These are phyloP conservation scores for Aspergillus nanangensis DNA, from an alignment of 495 filamentous ascomycete species.

Conservation along the genomic window DNA sequence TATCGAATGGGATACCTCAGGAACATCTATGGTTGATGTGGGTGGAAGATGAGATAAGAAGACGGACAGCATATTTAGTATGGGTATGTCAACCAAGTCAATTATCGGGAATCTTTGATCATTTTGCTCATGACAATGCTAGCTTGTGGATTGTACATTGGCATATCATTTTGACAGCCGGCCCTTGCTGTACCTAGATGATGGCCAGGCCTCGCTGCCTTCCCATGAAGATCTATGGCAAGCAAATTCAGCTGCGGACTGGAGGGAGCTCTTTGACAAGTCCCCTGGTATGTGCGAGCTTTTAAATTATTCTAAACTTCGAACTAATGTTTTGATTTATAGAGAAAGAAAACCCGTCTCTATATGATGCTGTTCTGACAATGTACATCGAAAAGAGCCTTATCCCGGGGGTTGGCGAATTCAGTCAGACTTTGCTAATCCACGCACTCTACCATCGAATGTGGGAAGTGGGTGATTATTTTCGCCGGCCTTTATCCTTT, in stretches of 20 bases:
- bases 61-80: constrained; percentile 41
- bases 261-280: constrained; percentile 31
- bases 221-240: constrained; percentile 46
- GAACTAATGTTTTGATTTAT: constrained; percentile 3
- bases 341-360: constrained; percentile 29
- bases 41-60: constrained; percentile 31
- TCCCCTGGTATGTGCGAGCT: constrained; percentile 16
- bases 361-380: constrained; percentile 40
- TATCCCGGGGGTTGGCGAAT: constrained; percentile 37
- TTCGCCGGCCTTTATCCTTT: constrained; percentile 39
- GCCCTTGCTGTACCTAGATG: constrained; percentile 35
- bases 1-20: constrained; percentile 6
- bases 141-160: constrained; percentile 45
- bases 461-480: constrained; percentile 49
- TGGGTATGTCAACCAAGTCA: constrained; percentile 29
- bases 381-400: constrained; percentile 49
- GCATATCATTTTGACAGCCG: constrained; percentile 37
- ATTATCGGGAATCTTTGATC: background rate
- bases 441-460: constrained; percentile 47
- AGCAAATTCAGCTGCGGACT: constrained; percentile 28
- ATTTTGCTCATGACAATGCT: constrained; percentile 6
- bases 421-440: constrained; percentile 43
- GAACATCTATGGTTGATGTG: constrained; percentile 21
- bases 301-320: background rate
- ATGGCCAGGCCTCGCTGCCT: constrained; percentile 39